phyloP scores from a whole-genome alignment of 2,329 filamentous ascomycete species.

The Cytospora leucostoma region DNA sequence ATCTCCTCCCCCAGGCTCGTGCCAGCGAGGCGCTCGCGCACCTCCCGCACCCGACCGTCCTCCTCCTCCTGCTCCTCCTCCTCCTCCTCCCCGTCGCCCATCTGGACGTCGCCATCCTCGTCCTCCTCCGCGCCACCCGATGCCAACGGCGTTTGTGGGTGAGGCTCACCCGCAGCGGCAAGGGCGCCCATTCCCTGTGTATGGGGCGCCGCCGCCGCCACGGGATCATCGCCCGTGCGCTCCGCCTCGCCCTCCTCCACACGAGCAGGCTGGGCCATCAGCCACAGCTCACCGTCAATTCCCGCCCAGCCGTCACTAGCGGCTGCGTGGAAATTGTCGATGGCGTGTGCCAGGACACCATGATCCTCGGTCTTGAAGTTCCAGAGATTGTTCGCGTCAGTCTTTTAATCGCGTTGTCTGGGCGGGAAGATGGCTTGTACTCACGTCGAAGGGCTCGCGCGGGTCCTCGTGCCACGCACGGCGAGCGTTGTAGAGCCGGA shows the following conservation, averaged over 20 bases:
- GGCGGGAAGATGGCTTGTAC: background rate
- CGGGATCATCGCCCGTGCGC: background rate
- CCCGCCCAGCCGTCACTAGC: background rate
- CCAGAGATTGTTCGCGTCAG: background rate
- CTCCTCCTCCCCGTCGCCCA: background rate
- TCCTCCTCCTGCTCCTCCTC: conserved; percentile 8
- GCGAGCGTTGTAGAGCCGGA: background rate
- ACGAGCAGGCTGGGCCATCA: background rate
- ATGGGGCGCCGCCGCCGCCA: conserved; percentile 3
- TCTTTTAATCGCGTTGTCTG: too few relatives aligned
- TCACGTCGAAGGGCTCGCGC: conserved; percentile 16
- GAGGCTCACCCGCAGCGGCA: conserved; percentile 4
- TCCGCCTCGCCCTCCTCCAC: background rate
- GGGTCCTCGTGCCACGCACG: conserved; percentile 2
- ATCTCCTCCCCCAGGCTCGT: background rate
- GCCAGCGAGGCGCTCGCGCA: conserved; percentile 1
- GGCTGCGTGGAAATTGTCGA: conserved; percentile 8
- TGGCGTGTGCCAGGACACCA: conserved; percentile 7
- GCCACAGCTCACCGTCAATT: background rate
- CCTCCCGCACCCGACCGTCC: background rate
- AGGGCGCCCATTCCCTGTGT: conserved; percentile 6
- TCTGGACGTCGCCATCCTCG: conserved; percentile 9
- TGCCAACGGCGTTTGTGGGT: background rate
- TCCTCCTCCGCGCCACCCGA: conserved; percentile 7
- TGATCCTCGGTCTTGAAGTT: background rate